These are phyloP conservation scores for Colletotrichum chrysophilum DNA, from an alignment of 2,329 filamentous ascomycete species.

Conservation along the genomic window DNA sequence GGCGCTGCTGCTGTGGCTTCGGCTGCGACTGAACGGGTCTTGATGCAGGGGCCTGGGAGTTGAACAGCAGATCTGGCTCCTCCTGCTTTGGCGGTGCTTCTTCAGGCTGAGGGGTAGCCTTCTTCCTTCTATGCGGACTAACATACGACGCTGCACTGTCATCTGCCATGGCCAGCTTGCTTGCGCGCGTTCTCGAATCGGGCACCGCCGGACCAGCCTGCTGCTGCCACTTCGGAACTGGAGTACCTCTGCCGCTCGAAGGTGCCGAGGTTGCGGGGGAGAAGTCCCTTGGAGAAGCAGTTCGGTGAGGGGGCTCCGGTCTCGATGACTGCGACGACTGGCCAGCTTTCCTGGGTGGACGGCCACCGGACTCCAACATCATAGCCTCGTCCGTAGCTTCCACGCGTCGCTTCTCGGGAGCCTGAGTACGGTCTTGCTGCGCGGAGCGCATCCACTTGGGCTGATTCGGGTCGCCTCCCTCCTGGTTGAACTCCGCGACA, in stretches of 20 bases:
- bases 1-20: slow-evolving; percentile 30
- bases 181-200: slow-evolving; percentile 67
- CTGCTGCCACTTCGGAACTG: slow-evolving; percentile 68
- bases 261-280: slow-evolving; percentile 53
- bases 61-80: slow-evolving; percentile 71
- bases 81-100: slow-evolving; percentile 43
- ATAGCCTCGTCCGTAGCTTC: slow-evolving; percentile 75
- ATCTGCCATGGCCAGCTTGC: slow-evolving; percentile 76
- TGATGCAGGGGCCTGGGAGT: slow-evolving; percentile 38
- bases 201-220: slow-evolving; percentile 47
- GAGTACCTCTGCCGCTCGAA: slow-evolving; percentile 45
- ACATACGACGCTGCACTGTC: slow-evolving; percentile 85
- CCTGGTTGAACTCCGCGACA: slow-evolving; percentile 81
- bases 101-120: slow-evolving; percentile 53
- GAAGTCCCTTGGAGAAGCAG: slow-evolving; percentile 45
- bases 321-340: slow-evolving; percentile 36
- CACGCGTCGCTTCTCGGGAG: slow-evolving; percentile 34
- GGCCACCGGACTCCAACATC: slow-evolving; percentile 73
- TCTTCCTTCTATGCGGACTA: slow-evolving; percentile 83
- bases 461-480: slow-evolving; percentile 76
- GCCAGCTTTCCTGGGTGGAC: slow-evolving; percentile 51
- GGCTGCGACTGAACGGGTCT: slow-evolving; percentile 37
- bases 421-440: slow-evolving; percentile 41
- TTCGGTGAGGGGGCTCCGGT: slow-evolving; percentile 28
- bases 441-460: slow-evolving; percentile 95